Base-by-base conservation (phyloP, 352 stramenopile genomes). In the Pythium dissimile region DNA sequence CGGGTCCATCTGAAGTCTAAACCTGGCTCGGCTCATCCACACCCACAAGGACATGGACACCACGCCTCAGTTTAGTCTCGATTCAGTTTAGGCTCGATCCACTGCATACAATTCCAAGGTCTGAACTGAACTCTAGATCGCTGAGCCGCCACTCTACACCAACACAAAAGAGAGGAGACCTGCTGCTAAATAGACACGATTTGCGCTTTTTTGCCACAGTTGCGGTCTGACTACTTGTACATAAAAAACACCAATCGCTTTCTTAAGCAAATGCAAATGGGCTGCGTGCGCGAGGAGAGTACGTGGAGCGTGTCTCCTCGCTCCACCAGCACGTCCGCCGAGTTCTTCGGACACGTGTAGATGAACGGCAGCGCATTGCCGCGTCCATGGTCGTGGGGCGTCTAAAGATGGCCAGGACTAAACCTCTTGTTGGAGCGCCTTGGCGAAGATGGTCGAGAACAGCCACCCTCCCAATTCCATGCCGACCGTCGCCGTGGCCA, bases 341-440 rank as follows among this genome's bases (percentile, higher is more conserved):
- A 39, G 23, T 43, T 63, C n/a, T 70, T 57, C 5, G 76, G 76
- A 45, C 73, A 81, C n/a, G 73, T 87, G 43, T 74, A 73, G 47
- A 84, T 69, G 59, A 84, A 86, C 24, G 76, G 69, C 35, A 84
- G 55, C 21, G 63, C 44, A 45, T 87, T 87, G 12, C 76, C 74
- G 3, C 71, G 65, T 6, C 54, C 46, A 6, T 28, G 54, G 24
- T 73, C 62, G 48, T 75, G 11, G 72, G 62, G 21, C 64, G 72
- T 13, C 75, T 63, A 53, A 80, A 84, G 39, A 87, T 64, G 2
- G 64, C 69, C 15, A 87, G 46, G n/a, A 82, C 68, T 4, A 87
- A 60, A 77, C 57, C 4, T 75, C 50, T 43, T 80, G 66, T 24
- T 51, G 43, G n/a, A 89, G 39, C 2, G 67, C 74, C 15, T 47